Conservation (phyloP, 2,329 filamentous ascomycete species). For the Pyrenophora seminiperda region DNA sequence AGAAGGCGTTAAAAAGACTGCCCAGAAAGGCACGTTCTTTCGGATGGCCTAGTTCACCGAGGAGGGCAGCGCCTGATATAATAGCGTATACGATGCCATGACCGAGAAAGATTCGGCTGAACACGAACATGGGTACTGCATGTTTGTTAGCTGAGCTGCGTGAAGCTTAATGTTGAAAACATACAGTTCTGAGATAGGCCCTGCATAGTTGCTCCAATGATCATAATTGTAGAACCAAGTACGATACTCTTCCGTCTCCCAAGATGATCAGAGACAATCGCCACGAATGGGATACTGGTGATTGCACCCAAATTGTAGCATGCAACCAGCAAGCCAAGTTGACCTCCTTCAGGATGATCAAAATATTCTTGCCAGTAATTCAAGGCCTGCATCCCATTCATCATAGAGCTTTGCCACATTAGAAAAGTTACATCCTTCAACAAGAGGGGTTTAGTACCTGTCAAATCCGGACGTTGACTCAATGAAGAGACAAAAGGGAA, state of each 20-base stretch:
- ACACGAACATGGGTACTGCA: conserved; percentile 58
- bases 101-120: conserved; percentile 66
- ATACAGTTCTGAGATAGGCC: conserved; percentile 54
- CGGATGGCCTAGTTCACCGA: conserved; percentile 70
- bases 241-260: conserved; percentile 64
- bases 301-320: conserved; percentile 66
- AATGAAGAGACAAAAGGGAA: conserved; percentile 66
- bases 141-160: background rate
- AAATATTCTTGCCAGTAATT: conserved; percentile 55
- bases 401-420: conserved; percentile 40
- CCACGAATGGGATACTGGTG: conserved; percentile 62
- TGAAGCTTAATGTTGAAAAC: conserved; percentile 1
- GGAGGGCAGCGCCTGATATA: conserved; percentile 66
- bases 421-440: background rate
- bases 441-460: conserved; percentile 37
- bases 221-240: conserved; percentile 60
- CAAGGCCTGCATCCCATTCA: conserved; percentile 44
- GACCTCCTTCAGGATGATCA: conserved; percentile 51
- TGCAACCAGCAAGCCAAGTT: conserved; percentile 62
- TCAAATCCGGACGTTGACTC: conserved; percentile 67
- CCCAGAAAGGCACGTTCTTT: conserved; percentile 70
- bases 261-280: conserved; percentile 59
- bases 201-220: conserved; percentile 62
- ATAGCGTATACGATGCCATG: conserved; percentile 71
- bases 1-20: conserved; percentile 71